Evolutionary conservation across 257 asterid species (phyloP).

Genomic region (Solanum pennellii): DNA sequence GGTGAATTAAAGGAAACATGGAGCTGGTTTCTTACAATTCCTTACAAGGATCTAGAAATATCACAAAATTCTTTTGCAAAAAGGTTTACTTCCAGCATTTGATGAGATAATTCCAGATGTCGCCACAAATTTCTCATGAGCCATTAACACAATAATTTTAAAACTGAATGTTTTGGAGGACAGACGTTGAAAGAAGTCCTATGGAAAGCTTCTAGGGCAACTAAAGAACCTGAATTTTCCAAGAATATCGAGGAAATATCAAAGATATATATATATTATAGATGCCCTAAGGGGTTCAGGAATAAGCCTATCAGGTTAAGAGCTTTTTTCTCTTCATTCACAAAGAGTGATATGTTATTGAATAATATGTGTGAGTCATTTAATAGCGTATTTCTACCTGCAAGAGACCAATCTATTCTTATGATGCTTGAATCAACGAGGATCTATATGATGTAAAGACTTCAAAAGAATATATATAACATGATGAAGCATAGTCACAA

Average conservation of each 20-base stretch:
- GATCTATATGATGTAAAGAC: background rate
- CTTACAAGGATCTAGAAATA: background rate
- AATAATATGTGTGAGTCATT: background rate
- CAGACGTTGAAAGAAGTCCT: background rate
- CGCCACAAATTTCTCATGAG: background rate
- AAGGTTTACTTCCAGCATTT: background rate
- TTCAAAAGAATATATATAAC: too few species aligned
- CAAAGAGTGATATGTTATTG: background rate
- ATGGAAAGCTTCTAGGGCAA: background rate
- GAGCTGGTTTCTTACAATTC: background rate
- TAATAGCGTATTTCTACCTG: background rate
- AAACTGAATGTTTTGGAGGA: too few species aligned
- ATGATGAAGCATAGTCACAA: background rate
- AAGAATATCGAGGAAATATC: background rate
- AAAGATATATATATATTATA: too few species aligned
- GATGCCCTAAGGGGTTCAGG: background rate
- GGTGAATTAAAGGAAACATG: background rate
- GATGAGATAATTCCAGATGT: background rate
- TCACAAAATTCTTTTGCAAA: background rate
- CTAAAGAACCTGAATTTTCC: background rate
- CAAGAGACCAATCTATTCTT: background rate
- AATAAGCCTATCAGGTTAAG: background rate
- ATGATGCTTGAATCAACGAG: background rate
- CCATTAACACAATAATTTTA: too few species aligned
- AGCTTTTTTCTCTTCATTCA: too few species aligned